A percentile compares a stretch with the other conserved stretches of the same genome.
These are phyloP conservation scores for Alternaria longipes DNA, from an alignment of 2,329 filamentous ascomycete species.

Conservation along the genomic window DNA sequence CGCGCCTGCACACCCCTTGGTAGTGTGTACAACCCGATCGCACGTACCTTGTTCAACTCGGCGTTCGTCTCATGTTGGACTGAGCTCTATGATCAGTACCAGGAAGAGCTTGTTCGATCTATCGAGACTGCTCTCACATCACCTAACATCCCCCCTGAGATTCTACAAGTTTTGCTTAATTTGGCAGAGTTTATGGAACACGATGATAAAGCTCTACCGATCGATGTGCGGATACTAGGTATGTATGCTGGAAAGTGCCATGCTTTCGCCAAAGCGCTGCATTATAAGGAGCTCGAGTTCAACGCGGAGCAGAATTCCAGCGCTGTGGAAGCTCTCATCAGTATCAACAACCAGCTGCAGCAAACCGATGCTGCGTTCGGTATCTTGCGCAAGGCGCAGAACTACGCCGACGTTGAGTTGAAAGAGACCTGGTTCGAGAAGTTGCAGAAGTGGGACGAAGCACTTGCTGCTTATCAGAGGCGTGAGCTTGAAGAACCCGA, in stretches of 20 bases:
- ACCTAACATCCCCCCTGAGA: conserved; percentile 93
- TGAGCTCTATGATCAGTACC: conserved; percentile 94
- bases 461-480: conserved; percentile 87
- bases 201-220: conserved; percentile 96
- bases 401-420: conserved; percentile 94
- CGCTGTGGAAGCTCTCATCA: conserved; percentile 95
- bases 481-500: conserved; percentile 76
- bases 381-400: conserved; percentile 93
- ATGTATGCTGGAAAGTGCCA: conserved; percentile 96
- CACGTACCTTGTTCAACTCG: conserved; percentile 95
- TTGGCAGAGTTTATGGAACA: conserved; percentile 99
- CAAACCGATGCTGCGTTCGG: conserved; percentile 98
- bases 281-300: conserved; percentile 99
- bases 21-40: conserved; percentile 88
- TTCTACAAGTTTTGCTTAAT: conserved; percentile 92
- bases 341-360: conserved; percentile 99
- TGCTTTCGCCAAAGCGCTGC: conserved; percentile 95
- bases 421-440: conserved; percentile 99
- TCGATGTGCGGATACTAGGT: conserved; percentile 93
- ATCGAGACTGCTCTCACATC: conserved; percentile 96
- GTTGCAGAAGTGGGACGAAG: conserved; percentile 97
- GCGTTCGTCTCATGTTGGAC: conserved; percentile 99
- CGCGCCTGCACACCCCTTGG: conserved; percentile 92
- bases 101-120: conserved; percentile 93
- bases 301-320: conserved; percentile 95